Evolutionary conservation across 2,329 filamentous ascomycete genomes (phyloP), one percentile per base, ranked within the genome.

Genomic region (Lasiodiplodia hormozganensis): DNA sequence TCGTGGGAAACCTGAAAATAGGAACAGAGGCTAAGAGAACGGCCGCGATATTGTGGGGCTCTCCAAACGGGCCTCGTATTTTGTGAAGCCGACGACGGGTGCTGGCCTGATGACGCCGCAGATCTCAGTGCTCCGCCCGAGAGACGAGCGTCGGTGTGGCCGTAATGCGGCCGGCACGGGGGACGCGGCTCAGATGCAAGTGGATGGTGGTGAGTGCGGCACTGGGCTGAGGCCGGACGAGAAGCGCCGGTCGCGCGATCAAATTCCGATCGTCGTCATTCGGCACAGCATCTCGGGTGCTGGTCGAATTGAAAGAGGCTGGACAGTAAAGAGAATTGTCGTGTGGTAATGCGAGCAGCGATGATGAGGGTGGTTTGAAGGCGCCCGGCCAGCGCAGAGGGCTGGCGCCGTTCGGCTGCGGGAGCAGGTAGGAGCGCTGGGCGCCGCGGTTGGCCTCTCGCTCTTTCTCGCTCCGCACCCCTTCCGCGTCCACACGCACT

Each of bases 1-100:
- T 25, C 18, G 56, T 11, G 56, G 28, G 28, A 40, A 25, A 23
- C 34, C 47, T 38, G 43, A 64, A 64, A 64, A 64, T 64, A 64
- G 60, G 60, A 64, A 49, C 60, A 23, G n/a, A 36, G 21, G n/a
- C 38, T 25, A 16, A 25, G 58, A 43, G 8, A 25, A n/a, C 4
- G 18, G 8, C 14, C 25, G n/a, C 31, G 51, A 36, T 64, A 47
- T 52, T 64, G 60, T 52, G 60, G 60, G 43, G 43, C 43, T 11
- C 16, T 14, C 8, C 21, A 28, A 51, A 28, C n/a, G 43, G 23
- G 28, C 11, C 60, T 64, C 60, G 43, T 64, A 64, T 64, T 62
- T 36, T 2, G 25, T 2, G 31, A 34, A 14, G 58, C 38, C 36
- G 10, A 14, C 21, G 36, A 38, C 28, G 40, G 11, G 5, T 11